Base-by-base conservation (phyloP, 2,329 filamentous ascomycete genomes). In the Colletotrichum sp. region DNA sequence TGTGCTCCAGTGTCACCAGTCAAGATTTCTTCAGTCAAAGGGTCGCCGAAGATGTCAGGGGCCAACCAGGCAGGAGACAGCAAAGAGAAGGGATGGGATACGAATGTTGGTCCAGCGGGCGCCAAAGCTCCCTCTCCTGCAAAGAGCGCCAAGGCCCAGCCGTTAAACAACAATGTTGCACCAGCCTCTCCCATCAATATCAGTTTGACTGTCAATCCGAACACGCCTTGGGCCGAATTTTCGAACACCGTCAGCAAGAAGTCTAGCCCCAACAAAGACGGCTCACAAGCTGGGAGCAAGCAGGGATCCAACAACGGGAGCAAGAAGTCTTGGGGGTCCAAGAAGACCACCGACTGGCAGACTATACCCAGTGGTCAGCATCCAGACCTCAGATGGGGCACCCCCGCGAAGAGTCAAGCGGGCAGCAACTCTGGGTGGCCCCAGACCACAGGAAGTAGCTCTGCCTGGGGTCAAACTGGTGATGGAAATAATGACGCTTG, bases 11-110 rank as follows among this genome's bases (percentile, higher is more conserved):
- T 65, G 18, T 64, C 73, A 43, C 56, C 73, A 65, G 25, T 13
- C 18, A 75, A 73, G 25, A 15, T 18, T 22, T 22, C 22, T 18
- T 72, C 69, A 27, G 32, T 43, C 8, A 60, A 61, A 34, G 68
- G 30, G 16, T 55, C 75, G 16, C 64, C 70, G 22, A 74, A 66
- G 28, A 75, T 76, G 71, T 74, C 71, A 28, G 74, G 71, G 16
- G 74, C 74, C 10, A 70, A 66, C 10, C 70, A 28, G 34, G 43
- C 43, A 52, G 58, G 9, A 15, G 58, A 43, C 2, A 60, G 22
- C 56, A 77, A 78, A 62, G 78, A 79, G 16, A 65, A 74, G 55
- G 78, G 71, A 25, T 79, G 78, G 79, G 66, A 73, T 27, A 79
- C 66, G 27, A 76, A 76, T 36, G 64, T 76, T 18, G 74, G 70